Evolutionary conservation across 2,329 filamentous ascomycete genomes (phyloP), one percentile per base, ranked within the genome.

Genomic region (Aspergillus fijiensis): DNA sequence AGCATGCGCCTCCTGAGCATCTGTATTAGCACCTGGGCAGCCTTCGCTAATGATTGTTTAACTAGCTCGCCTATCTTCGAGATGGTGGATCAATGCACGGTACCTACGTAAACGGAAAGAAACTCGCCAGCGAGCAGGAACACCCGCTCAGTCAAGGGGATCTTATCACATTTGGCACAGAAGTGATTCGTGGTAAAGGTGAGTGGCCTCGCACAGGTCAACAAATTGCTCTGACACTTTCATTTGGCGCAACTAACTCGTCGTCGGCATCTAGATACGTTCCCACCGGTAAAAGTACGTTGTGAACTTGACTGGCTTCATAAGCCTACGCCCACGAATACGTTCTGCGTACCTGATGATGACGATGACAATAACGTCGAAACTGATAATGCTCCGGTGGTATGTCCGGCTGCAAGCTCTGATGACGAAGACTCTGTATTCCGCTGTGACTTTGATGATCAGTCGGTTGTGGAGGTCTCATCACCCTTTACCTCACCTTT

Each of bases 61-160:
- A 56, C 29, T 60, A 78, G 76, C 61, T 67, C 51, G 72, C 86
- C 50, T 80, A 76, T 55, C 76, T 89, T 61, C 76, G 73, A 60
- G 86, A 89, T 67, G 75, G 76, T 19, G 80, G 79, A 35, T 88
- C 85, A 9, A 86, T 87, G 80, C 86, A 89, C 69, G 86, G 86
- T 31, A 88, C 85, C 19, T 80, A 73, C 60, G 63, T 88, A 52
- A 85, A 87, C 65, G 77, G 78, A 39, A 66, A 63, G 45, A 78
- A 75, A 45, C 68, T 85, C 27, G 58, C 67, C 4, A 55, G 78
- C 11, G 72, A 71, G 3, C 64, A 76, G 55, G 73, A 76, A 19
- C 76, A 78, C 53, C 60, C 72, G 2, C 61, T 85, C 27, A 70
- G 71, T 1, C 71, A 63, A 52, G 73, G 70, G 16, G 76, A 78